Evolutionary conservation across 495 filamentous ascomycete genomes (phyloP).

Genomic region (Neurospora discreta): DNA sequence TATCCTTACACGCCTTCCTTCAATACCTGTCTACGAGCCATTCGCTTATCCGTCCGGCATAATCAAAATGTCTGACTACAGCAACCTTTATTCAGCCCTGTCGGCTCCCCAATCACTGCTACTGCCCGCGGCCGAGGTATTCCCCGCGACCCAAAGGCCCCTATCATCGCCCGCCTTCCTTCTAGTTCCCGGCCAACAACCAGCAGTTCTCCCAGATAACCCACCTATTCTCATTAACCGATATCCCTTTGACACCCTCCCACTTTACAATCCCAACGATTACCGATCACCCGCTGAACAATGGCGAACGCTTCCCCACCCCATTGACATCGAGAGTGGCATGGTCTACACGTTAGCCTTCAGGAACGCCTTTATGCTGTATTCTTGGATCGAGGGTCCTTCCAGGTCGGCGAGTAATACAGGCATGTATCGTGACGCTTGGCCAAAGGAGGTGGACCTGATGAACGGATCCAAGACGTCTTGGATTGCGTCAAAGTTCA

Average conservation of each 20-base stretch:
- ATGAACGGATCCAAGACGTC: background rate
- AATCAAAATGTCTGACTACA: background rate
- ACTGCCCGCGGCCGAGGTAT: background rate
- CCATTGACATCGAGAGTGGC: background rate
- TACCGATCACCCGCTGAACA: background rate
- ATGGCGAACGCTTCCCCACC: background rate
- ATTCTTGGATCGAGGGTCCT: background rate
- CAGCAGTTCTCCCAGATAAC: background rate
- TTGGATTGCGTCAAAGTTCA: background rate
- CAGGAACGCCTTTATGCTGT: background rate
- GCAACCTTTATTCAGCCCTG: background rate
- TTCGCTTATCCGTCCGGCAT: background rate
- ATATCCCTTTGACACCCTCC: background rate
- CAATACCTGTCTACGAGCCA: background rate
- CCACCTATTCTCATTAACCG: background rate
- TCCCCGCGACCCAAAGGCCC: background rate
- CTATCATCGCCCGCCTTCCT: background rate
- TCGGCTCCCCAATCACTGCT: background rate
- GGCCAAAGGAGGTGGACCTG: background rate
- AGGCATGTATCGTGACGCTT: background rate
- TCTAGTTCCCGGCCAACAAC: background rate
- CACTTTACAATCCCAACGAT: background rate
- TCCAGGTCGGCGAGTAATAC: background rate
- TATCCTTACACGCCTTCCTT: background rate
- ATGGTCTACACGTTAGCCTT: background rate